Conservation (phyloP, 2,329 filamentous ascomycete genomes). For the Phaeosphaeria sp. region DNA sequence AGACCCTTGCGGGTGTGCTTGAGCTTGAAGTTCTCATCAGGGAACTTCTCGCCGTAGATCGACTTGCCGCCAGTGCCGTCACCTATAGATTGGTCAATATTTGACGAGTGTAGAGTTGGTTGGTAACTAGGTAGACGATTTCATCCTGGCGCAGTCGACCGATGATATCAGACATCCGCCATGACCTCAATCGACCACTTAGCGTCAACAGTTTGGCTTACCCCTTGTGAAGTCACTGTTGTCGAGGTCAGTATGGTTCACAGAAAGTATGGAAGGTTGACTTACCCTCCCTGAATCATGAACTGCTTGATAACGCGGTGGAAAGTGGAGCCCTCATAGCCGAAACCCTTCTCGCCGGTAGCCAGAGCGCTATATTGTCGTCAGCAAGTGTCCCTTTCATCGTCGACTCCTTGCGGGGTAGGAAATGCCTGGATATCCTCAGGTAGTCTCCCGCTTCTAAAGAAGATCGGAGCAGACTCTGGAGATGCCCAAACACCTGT, state of each 20-base stretch:
- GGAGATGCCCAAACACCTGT: neutral
- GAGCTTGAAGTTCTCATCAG: slow-evolving; percentile 94
- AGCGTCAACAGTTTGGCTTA: neutral
- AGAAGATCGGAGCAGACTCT: neutral
- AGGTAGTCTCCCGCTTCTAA: neutral
- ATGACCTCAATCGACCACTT: slow-evolving; percentile 68
- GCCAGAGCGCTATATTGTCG: slow-evolving; percentile 71
- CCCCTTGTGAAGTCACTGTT: slow-evolving; percentile 1
- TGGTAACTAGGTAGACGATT: neutral
- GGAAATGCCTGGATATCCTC: neutral
- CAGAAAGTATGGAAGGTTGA: slow-evolving; percentile 6
- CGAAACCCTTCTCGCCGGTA: slow-evolving; percentile 85
- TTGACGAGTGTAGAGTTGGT: no score
- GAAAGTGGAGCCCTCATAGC: slow-evolving; percentile 82
- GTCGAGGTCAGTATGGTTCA: neutral
- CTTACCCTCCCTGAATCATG: slow-evolving; percentile 82
- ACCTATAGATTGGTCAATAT: no score
- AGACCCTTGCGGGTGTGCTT: slow-evolving; percentile 86
- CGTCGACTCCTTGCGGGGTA: neutral
- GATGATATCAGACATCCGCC: slow-evolving; percentile 35
- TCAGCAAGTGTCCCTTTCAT: slow-evolving; percentile 11
- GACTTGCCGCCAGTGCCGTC: slow-evolving; percentile 87
- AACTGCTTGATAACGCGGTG: slow-evolving; percentile 90
- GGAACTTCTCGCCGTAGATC: slow-evolving; percentile 84
- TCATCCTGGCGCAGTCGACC: neutral